These are phyloP conservation scores for Tausonia pullulans DNA, from an alignment of 1,284 basidiomycete species.

Conservation along the genomic window DNA sequence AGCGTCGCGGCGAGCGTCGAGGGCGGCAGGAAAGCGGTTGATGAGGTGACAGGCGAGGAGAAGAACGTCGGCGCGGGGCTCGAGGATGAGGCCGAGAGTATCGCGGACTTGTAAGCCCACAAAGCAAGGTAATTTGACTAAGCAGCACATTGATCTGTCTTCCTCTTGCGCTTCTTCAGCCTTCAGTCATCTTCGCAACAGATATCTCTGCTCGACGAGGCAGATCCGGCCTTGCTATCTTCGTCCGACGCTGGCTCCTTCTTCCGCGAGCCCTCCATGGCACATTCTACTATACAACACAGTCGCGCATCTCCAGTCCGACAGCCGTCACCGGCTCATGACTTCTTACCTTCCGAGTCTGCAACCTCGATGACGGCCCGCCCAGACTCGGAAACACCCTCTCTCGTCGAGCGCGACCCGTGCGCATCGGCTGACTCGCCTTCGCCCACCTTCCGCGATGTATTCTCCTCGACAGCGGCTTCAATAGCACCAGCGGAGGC, in stretches of 20 bases:
- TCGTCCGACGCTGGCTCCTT: neutral
- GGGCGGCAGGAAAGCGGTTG: constrained; percentile 19
- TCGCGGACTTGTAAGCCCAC: constrained; percentile 49
- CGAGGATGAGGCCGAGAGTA: constrained; percentile 45
- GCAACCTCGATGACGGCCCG: neutral
- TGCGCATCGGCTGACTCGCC: neutral
- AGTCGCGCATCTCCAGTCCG: no score
- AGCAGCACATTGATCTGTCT: neutral
- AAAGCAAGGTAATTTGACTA: neutral
- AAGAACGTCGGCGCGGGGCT: constrained; percentile 34
- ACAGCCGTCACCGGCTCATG: neutral
- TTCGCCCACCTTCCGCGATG: neutral
- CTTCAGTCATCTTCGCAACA: constrained; percentile 12
- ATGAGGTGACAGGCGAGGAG: constrained; percentile 22
- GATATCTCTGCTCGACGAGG: neutral
- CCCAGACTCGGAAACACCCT: neutral
- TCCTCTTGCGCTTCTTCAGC: neutral
- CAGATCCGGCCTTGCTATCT: neutral
- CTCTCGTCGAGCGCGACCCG: neutral
- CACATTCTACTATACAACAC: neutral
- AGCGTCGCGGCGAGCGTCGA: constrained; percentile 18
- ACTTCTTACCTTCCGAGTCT: neutral
- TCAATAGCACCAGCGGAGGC: constrained; percentile 2
- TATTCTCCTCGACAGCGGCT: no score
- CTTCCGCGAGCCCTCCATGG: constrained; percentile 4